Evolutionary conservation across 108 stramenopile genomes (phyloP).

Genomic region (Nitzschia sp.): DNA sequence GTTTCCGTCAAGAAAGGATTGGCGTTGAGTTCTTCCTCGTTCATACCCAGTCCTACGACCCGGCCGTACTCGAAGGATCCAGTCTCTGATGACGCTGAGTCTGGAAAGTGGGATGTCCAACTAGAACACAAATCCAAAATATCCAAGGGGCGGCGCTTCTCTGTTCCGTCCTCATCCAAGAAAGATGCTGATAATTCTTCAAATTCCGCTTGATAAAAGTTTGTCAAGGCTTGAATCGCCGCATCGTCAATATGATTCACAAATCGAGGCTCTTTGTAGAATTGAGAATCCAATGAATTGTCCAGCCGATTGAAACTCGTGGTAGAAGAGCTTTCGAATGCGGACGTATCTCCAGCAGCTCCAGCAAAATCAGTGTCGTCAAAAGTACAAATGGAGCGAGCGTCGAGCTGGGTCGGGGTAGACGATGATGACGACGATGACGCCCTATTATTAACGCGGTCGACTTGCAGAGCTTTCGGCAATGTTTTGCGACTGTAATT

Average conservation of each 20-base stretch:
- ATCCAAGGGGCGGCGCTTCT: conserved; percentile 34
- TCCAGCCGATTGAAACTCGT: conserved; percentile 65
- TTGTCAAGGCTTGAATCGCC: conserved; percentile 55
- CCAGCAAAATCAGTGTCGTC: conserved; percentile 60
- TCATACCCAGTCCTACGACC: conserved; percentile 78
- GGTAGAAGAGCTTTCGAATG: conserved; percentile 30
- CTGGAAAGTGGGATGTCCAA: conserved; percentile 72
- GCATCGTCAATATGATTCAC: conserved; percentile 81
- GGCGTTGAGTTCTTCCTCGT: conserved; percentile 55
- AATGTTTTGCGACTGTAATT: no score
- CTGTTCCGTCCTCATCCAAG: neutral
- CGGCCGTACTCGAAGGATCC: conserved; percentile 26
- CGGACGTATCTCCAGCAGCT: conserved; percentile 49
- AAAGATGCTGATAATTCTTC: conserved; percentile 9
- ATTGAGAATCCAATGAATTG: conserved; percentile 54
- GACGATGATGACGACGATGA: neutral
- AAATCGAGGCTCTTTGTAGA: conserved; percentile 67
- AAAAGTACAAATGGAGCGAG: conserved; percentile 56
- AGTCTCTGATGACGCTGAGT: conserved; percentile 5
- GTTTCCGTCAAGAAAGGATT: conserved; percentile 65
- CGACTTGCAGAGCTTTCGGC: no score
- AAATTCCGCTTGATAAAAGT: conserved; percentile 58
- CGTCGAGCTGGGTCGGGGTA: neutral
- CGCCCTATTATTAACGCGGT: neutral
- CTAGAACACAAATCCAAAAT: conserved; percentile 76